Evolutionary conservation across 768 basidiomycete genomes (phyloP), one percentile per base, ranked within the genome.

Genomic region (Lepiota brunneoincarnata): DNA sequence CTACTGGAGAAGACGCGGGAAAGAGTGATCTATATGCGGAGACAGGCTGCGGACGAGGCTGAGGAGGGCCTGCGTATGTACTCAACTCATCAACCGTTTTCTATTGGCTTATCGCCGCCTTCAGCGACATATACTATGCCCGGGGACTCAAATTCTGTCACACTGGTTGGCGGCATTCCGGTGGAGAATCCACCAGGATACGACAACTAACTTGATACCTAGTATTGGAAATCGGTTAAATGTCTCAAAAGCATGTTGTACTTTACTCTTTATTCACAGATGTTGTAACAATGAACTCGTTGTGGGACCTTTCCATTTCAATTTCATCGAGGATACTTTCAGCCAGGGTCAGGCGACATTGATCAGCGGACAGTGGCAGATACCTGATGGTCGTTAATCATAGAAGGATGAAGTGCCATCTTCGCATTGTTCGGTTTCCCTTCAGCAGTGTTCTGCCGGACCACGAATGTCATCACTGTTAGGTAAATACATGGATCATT

Each of bases 1-100:
- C 66, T 82, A 21, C 68, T 93, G 49, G 88, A 89, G 71, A 91
- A 91, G 75, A 81, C 87, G 31, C 79, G 89, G 47, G 89, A 91
- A 70, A 73, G 80, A 43, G 82, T 82, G 14, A 81, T 89, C 47
- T 89, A 85, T 60, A 89, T 90, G 89, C 84, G 75, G 64, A 73
- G 87, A 43, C 82, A 83, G 65, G 63, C 66, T 38, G 69, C 72
- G 12, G 81, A 83, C 44, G 80, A 84, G 15, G 48, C 36, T n/a
- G 66, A 62, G 15, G 84, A 86, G 49, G 78, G 77, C 2, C 69
- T 84, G 34, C 86, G 87, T 88, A 62, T 59, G 86, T 80, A 5
- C 49, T 49, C 2, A 52, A 15, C 37, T 28, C 20, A 28, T 38
- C 21, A 3, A 48, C 34, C 28, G 6, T 50, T 6, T 41, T 21